Conservation (phyloP, 2,329 filamentous ascomycete species). For the Ophiostoma sp. region DNA sequence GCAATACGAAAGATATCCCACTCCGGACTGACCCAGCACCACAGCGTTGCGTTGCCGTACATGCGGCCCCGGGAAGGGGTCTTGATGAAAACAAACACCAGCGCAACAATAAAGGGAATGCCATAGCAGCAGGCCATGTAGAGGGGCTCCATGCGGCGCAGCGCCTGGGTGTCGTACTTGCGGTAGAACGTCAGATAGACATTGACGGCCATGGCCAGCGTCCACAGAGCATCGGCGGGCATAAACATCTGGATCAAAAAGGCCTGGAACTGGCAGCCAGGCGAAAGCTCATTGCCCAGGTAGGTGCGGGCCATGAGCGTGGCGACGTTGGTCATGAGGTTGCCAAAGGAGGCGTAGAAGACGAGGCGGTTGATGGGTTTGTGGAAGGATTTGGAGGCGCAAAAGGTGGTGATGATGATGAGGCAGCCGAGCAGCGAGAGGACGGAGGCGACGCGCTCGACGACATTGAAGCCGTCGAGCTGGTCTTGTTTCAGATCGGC, state of each 20-base stretch:
- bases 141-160: conserved; percentile 63
- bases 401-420: conserved; percentile 68
- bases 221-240: conserved; percentile 71
- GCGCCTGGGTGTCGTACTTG: conserved; percentile 60
- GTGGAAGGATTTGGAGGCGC: conserved; percentile 63
- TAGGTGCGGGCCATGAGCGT: conserved; percentile 66
- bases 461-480: conserved; percentile 51
- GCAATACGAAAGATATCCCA: conserved; percentile 70
- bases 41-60: conserved; percentile 70
- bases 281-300: conserved; percentile 43
- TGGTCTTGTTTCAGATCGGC: conserved; percentile 33
- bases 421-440: conserved; percentile 65
- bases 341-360: conserved; percentile 78
- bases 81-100: conserved; percentile 62
- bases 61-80: conserved; percentile 47
- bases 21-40: conserved; percentile 68
- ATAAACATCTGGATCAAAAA: conserved; percentile 84
- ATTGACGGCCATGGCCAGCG: conserved; percentile 76
- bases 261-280: conserved; percentile 66
- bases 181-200: conserved; percentile 77
- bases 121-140: conserved; percentile 70
- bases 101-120: conserved; percentile 61
- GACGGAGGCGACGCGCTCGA: conserved; percentile 64
- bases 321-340: conserved; percentile 70
- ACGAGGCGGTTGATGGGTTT: conserved; percentile 84